Evolutionary conservation across 2,329 filamentous ascomycete species (phyloP).

Genomic region (Penicillium sp.): DNA sequence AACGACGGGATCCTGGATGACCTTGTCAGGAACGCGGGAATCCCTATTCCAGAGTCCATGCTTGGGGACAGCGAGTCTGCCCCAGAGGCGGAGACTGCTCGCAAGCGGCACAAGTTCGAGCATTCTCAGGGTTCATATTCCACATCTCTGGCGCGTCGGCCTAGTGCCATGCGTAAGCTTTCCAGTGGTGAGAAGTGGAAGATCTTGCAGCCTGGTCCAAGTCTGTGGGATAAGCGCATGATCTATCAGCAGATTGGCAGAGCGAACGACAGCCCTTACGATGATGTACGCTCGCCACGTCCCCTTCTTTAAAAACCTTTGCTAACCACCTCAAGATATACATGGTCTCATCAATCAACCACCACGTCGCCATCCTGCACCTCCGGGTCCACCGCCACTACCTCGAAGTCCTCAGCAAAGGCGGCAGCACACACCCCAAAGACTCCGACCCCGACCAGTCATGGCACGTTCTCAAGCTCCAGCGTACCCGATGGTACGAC

Average conservation of each 20-base stretch:
- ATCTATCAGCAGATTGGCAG: constrained; percentile 59
- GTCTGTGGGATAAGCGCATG: constrained; percentile 57
- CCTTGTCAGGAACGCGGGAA: constrained; percentile 29
- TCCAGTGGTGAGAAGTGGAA: constrained; percentile 54
- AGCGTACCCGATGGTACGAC: constrained; percentile 60
- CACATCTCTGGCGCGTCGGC: constrained; percentile 29
- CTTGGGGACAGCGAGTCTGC: constrained; percentile 26
- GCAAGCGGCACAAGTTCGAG: constrained; percentile 41
- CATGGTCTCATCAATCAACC: constrained; percentile 61
- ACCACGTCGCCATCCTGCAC: constrained; percentile 60
- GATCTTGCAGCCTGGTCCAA: constrained; percentile 49
- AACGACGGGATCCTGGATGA: constrained; percentile 37
- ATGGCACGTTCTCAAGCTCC: constrained; percentile 55
- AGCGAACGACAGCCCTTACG: constrained; percentile 45
- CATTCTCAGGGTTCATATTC: constrained; percentile 25
- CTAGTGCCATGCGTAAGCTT: constrained; percentile 41
- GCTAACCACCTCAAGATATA: constrained; percentile 49
- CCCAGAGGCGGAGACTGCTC: constrained; percentile 29
- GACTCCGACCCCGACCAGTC: constrained; percentile 30
- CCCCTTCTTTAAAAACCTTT: background rate
- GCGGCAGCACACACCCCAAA: constrained; percentile 31
- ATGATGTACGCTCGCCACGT: constrained; percentile 51
- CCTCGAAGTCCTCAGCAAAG: constrained; percentile 53
- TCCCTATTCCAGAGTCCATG: constrained; percentile 29
- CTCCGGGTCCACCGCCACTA: constrained; percentile 58